These are phyloP conservation scores for Taphrina sp. DNA, from an alignment of 1,139 yeast genomes.

Conservation along the genomic window DNA sequence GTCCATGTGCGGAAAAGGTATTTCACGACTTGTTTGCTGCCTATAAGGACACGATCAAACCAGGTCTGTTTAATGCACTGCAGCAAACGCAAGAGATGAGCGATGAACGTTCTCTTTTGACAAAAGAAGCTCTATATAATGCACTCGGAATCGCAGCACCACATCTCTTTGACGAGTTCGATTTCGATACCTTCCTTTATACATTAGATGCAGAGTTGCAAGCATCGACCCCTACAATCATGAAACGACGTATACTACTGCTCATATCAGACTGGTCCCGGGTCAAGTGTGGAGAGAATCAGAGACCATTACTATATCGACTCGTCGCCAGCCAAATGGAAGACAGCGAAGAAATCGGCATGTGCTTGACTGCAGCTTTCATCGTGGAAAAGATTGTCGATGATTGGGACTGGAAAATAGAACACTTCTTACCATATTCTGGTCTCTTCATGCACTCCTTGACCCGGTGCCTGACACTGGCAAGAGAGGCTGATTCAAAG, in stretches of 20 bases:
- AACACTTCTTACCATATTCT: constrained; percentile 60
- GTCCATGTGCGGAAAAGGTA: constrained; percentile 85
- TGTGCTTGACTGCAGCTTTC: constrained; percentile 64
- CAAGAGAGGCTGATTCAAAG: constrained; percentile 70
- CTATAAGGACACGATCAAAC: constrained; percentile 63
- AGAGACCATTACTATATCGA: constrained; percentile 60
- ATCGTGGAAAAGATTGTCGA: constrained; percentile 67
- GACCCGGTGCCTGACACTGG: constrained; percentile 46
- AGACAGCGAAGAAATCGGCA: constrained; percentile 69
- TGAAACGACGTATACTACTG: constrained; percentile 73
- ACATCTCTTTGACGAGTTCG: constrained; percentile 61
- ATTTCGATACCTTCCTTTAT: constrained; percentile 60
- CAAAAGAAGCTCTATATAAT: constrained; percentile 76
- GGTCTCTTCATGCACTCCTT: constrained; percentile 46
- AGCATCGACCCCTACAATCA: constrained; percentile 46
- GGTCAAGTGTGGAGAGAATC: constrained; percentile 60
- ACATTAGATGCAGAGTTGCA: constrained; percentile 56
- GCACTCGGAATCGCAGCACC: constrained; percentile 76
- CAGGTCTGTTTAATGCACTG: constrained; percentile 63
- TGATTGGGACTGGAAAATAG: constrained; percentile 80
- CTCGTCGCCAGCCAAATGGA: constrained; percentile 53
- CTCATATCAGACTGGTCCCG: constrained; percentile 79
- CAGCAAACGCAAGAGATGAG: not conserved
- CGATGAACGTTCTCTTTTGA: constrained; percentile 59
- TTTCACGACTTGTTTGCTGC: constrained; percentile 69